Percentiles rank a stretch among this genome's conserved stretches.
Conservation (phyloP, 129 eudicot genomes). For the Pittosporum tobira region DNA sequence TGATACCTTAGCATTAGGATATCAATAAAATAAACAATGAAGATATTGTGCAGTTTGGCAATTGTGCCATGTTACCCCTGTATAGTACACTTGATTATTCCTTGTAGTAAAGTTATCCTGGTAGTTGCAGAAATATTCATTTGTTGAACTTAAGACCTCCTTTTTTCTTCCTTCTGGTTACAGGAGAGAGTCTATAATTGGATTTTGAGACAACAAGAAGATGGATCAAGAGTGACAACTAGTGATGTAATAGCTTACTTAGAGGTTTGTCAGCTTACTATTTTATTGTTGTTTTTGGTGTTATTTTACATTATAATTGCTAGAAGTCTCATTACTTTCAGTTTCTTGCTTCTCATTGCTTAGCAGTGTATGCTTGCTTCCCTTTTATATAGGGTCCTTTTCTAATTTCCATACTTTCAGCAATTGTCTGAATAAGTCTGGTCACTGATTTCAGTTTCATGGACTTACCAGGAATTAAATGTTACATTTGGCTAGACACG, state of each 20-base stretch:
- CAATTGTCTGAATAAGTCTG: neutral
- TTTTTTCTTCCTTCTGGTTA: constrained; percentile 1
- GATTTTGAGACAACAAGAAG: constrained; percentile 37
- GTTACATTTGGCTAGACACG: too few species aligned
- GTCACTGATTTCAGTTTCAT: neutral
- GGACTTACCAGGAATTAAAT: too few species aligned
- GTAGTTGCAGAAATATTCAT: too few species aligned
- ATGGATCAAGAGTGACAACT: constrained; percentile 33
- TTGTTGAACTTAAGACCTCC: neutral
- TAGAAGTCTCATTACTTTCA: neutral
- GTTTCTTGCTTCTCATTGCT: neutral
- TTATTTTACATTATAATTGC: neutral
- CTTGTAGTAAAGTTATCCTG: too few species aligned
- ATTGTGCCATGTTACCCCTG: too few species aligned
- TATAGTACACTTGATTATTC: too few species aligned
- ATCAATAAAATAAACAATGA: too few species aligned
- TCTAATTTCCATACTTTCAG: too few species aligned
- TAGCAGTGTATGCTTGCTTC: too few species aligned
- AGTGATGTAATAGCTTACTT: constrained; percentile 38
- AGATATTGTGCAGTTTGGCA: too few species aligned
- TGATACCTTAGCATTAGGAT: too few species aligned
- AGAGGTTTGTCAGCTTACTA: constrained; percentile 15
- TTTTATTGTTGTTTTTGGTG: neutral
- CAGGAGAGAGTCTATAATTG: constrained; percentile 43
- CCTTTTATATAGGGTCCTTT: too few species aligned